Percentiles rank a stretch among this genome's conserved stretches.
Evolutionary conservation across 495 filamentous ascomycete species (phyloP).

Genomic region (Neurospora pannonica): DNA sequence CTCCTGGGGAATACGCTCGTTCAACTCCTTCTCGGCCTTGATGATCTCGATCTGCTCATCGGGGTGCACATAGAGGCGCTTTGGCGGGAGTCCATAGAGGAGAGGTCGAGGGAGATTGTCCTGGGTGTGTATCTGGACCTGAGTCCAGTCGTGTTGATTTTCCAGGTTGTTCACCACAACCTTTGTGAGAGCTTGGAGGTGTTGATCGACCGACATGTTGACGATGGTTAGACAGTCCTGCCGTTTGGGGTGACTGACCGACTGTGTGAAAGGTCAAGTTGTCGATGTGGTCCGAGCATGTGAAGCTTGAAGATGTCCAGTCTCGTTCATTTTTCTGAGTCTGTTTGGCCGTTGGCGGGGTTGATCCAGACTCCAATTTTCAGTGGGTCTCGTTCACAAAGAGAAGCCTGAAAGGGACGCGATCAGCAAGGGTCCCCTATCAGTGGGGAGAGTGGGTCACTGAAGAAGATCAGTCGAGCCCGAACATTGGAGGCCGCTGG

Average conservation of each 20-base stretch:
- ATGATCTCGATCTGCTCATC: conserved; percentile 81
- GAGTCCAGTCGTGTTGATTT: conserved; percentile 81
- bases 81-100: conserved; percentile 80
- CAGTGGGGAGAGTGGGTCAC: not conserved
- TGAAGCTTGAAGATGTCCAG: not conserved
- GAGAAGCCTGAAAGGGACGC: not conserved
- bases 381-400: not conserved
- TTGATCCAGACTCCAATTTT: not conserved
- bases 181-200: conserved; percentile 42
- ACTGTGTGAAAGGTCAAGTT: not conserved
- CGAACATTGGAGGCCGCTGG: not conserved
- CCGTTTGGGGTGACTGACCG: not conserved
- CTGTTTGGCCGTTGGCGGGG: not conserved
- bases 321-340: not conserved
- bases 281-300: not conserved
- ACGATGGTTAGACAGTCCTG: not conserved
- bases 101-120: conserved; percentile 48
- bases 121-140: conserved; percentile 50
- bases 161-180: conserved; percentile 73
- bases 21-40: conserved; percentile 38
- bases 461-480: not conserved
- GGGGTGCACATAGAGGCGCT: conserved; percentile 80
- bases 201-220: conserved; percentile 17
- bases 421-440: not conserved
- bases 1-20: conserved; percentile 31